Conservation (phyloP, 371 early-diverging fungal species). For the Mucor racemosus region DNA sequence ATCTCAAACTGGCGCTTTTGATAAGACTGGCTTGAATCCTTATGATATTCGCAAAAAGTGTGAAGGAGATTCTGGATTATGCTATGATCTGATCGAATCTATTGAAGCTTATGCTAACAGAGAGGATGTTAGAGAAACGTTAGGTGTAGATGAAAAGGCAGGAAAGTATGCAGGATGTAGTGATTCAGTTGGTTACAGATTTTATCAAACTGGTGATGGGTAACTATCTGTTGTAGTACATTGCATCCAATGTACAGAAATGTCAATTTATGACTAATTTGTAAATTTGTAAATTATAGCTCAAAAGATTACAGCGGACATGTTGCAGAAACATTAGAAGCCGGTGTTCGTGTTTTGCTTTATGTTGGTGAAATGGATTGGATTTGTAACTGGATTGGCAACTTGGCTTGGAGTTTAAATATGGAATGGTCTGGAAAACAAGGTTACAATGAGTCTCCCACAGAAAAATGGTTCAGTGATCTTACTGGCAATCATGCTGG, state of each 20-base stretch:
- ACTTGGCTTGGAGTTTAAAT: slow-evolving; percentile 81
- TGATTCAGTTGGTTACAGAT: slow-evolving; percentile 71
- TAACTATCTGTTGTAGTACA: slow-evolving; percentile 45
- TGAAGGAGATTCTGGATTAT: slow-evolving; percentile 60
- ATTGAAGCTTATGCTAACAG: slow-evolving; percentile 77
- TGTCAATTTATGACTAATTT: slow-evolving; percentile 23
- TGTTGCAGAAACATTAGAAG: slow-evolving; percentile 51
- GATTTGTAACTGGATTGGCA: slow-evolving; percentile 65
- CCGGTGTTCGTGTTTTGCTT: slow-evolving; percentile 80
- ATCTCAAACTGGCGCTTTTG: slow-evolving; percentile 57
- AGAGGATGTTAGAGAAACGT: slow-evolving; percentile 68
- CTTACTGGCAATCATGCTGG: slow-evolving; percentile 62
- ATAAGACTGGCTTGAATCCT: slow-evolving; percentile 69
- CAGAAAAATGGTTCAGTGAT: slow-evolving; percentile 48
- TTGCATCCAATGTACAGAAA: neutral
- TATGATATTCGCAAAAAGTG: slow-evolving; percentile 81
- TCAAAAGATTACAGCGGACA: slow-evolving; percentile 13
- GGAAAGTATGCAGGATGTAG: slow-evolving; percentile 75
- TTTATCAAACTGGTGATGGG: slow-evolving; percentile 79
- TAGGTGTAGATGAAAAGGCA: slow-evolving; percentile 66
- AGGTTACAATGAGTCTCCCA: slow-evolving; percentile 64
- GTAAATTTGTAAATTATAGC: slow-evolving; percentile 5
- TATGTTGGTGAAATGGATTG: slow-evolving; percentile 62
- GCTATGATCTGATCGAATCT: slow-evolving; percentile 76
- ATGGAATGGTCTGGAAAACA: slow-evolving; percentile 81